Base-by-base conservation (phyloP, 2,329 filamentous ascomycete species). In the Aspergillus sp. region DNA sequence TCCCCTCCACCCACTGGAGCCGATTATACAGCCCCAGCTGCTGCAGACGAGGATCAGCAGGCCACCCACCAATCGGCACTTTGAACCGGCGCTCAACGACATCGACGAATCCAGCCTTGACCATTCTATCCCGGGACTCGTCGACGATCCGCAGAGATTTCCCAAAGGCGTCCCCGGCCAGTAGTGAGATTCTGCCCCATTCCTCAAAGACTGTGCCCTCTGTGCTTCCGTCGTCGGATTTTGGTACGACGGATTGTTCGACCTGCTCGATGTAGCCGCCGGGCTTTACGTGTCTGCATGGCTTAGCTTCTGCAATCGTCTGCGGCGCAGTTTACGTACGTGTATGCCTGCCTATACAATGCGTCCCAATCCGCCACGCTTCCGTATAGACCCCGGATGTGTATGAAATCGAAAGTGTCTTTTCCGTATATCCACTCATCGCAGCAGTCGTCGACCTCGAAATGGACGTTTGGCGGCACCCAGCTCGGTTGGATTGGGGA, bases 401-500 rank as follows among this genome's bases (percentile, higher is more conserved):
- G 80, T 34, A 82, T 74, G 60, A 80, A 80, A 66, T 82, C 80
- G 46, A 78, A 76, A 15, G 66, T 58, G 31, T 73, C 64, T 19
- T 66, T 66, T 15, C 67, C 67, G 60, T 72, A 79, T 1, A 77
- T 78, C 80, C 80, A 82, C n/a, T 62, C 60, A 23, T 63, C 57
- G 15, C 41, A 54, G 49, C 57, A 59, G 59, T 83, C 80, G 70
- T 83, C 81, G 58, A 83, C 76, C 57, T 82, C 77, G 65, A 83
- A 83, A 28, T 71, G 67, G 64, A 76, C 77, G 66, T 83, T 83
- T 2, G 79, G 76, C 0, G 81, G 81, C 0, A 82, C 78, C 43
- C 70, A 80, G 59, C 71, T 69, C 4, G 81, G 82, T 64, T 84
- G 82, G 52, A 83, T 83, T 43, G 82, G 81, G 0, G 78, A 81